These are phyloP conservation scores for Chlamydomonas schloesseri DNA, from an alignment of 139 green algal genomes.

Conservation along the genomic window DNA sequence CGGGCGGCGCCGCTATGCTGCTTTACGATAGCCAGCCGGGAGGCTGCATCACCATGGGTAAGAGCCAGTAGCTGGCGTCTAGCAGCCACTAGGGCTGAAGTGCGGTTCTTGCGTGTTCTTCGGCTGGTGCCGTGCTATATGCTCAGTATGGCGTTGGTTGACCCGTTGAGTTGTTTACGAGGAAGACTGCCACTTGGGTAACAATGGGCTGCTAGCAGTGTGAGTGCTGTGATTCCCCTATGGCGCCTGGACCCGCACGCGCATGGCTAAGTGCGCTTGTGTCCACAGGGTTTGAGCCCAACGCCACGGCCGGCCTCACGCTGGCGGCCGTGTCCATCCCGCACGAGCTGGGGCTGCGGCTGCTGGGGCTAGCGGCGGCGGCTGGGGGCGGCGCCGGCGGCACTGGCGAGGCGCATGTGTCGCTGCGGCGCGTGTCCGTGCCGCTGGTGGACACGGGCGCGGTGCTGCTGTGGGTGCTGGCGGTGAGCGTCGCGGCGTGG, in stretches of 20 bases:
- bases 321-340: slow-evolving; percentile 51
- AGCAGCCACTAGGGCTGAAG: too few relatives aligned
- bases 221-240: too few relatives aligned
- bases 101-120: too few relatives aligned
- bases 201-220: too few relatives aligned
- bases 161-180: too few relatives aligned
- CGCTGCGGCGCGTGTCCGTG: slow-evolving; percentile 35
- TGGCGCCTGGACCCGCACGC: too few relatives aligned
- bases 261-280: too few relatives aligned
- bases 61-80: too few relatives aligned
- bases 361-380: slow-evolving; percentile 19
- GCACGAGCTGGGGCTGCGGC: slow-evolving; percentile 31
- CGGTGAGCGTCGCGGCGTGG: slow-evolving; percentile 46
- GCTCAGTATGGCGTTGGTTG: too few relatives aligned
- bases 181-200: too few relatives aligned
- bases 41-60: slow-evolving; percentile 69
- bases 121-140: too few relatives aligned
- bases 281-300: slow-evolving; percentile 4
- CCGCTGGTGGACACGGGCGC: slow-evolving; percentile 63
- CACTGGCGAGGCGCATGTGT: background rate
- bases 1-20: slow-evolving; percentile 68
- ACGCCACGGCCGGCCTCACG: background rate
- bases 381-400: background rate
- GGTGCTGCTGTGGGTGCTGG: slow-evolving; percentile 74
- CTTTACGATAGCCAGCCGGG: slow-evolving; percentile 66